These are phyloP conservation scores for Phytophthora crassamura DNA, from an alignment of 352 stramenopile genomes.

Conservation along the genomic window DNA sequence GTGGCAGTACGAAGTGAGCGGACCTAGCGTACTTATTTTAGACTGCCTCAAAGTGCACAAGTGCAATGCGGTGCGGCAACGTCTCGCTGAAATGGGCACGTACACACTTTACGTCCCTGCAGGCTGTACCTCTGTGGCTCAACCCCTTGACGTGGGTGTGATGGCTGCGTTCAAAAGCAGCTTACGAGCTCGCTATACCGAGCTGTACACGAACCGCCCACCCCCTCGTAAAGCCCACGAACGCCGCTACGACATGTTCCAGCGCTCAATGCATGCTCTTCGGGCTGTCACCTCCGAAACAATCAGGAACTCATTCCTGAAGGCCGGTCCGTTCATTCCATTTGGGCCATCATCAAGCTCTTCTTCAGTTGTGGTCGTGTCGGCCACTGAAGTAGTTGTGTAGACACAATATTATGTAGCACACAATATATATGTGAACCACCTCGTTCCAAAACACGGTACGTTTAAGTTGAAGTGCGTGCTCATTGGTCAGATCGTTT, in stretches of 20 bases:
- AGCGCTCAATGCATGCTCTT: not conserved
- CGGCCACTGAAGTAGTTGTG: no score
- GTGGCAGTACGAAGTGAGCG: not conserved
- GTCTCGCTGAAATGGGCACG: not conserved
- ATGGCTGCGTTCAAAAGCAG: not conserved
- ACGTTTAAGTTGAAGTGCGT: no score
- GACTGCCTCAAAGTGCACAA: conserved; percentile 1
- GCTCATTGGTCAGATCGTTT: no score
- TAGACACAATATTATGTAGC: no score
- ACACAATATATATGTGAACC: no score
- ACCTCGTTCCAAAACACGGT: no score
- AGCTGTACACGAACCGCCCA: not conserved
- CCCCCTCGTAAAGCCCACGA: not conserved
- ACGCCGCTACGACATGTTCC: conserved; percentile 1
- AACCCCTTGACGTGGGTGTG: not conserved
- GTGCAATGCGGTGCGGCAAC: not conserved
- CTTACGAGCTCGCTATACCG: not conserved
- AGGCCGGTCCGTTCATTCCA: no score
- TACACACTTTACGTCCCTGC: no score
- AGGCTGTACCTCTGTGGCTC: not conserved
- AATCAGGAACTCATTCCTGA: no score
- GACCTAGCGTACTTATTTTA: not conserved
- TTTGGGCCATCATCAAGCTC: no score
- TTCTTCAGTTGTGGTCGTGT: no score
- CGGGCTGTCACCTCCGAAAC: no score